Conservation (phyloP, 192 early-diverging fungal species). For the Gamsiella multidivaricata region DNA sequence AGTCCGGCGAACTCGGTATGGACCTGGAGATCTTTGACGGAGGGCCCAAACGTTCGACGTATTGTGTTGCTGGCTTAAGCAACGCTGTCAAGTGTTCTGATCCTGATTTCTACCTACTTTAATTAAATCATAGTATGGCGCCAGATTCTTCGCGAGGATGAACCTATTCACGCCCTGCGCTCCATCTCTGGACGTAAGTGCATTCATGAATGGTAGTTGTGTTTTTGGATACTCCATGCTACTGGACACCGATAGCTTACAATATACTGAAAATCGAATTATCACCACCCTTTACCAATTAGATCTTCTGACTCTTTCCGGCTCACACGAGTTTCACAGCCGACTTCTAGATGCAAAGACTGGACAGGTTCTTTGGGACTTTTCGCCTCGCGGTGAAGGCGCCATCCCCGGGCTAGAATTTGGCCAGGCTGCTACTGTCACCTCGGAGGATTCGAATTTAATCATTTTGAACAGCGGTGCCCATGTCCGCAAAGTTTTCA, state of each 20-base stretch:
- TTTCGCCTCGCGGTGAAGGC: constrained; percentile 37
- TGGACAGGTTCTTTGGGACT: constrained; percentile 60
- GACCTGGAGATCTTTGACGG: too few species aligned
- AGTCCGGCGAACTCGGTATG: constrained; percentile 76
- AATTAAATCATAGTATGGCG: constrained; percentile 80
- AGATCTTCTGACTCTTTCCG: constrained; percentile 57
- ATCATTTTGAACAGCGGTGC: constrained; percentile 45
- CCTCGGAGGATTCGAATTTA: constrained; percentile 47
- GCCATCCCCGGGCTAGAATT: constrained; percentile 10
- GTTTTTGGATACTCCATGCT: too few species aligned
- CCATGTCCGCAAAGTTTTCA: constrained; percentile 43
- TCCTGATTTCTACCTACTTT: too few species aligned
- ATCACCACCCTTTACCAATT: background rate
- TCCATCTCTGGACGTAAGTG: constrained; percentile 64
- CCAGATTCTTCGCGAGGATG: constrained; percentile 70
- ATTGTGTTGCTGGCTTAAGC: too few species aligned
- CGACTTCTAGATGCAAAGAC: constrained; percentile 60
- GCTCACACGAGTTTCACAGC: constrained; percentile 45
- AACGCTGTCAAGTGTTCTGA: too few species aligned
- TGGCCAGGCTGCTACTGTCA: constrained; percentile 41
- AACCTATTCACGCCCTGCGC: constrained; percentile 64
- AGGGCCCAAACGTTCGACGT: too few species aligned
- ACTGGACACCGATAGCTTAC: too few species aligned
- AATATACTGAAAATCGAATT: too few species aligned
- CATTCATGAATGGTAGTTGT: too few species aligned